Percentiles rank a stretch among this genome's conserved stretches.
Conservation (phyloP, 345 rosid species). For the Brassica cretica region DNA sequence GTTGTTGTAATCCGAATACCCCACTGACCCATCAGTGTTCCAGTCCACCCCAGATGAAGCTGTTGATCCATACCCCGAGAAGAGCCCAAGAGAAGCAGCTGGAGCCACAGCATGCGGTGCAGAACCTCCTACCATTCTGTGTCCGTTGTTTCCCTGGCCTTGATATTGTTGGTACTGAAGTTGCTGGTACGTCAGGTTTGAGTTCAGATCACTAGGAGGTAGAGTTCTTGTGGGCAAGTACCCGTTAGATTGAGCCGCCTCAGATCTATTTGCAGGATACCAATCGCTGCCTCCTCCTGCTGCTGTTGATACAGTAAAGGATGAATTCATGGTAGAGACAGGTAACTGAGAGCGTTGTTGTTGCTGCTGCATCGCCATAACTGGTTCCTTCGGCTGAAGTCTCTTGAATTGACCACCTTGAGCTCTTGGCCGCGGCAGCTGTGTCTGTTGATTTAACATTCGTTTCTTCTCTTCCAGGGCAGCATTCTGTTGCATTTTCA, state of each 20-base stretch:
- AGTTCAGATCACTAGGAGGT: conserved; percentile 43
- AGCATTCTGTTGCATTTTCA: conserved; percentile 56
- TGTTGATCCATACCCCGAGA: conserved; percentile 69
- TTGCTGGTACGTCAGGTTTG: conserved; percentile 58
- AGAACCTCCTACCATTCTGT: conserved; percentile 38
- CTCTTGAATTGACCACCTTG: conserved; percentile 58
- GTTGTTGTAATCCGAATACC: conserved; percentile 63
- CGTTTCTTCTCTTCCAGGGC: conserved; percentile 57
- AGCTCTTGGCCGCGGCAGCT: conserved; percentile 46
- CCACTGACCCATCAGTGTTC: conserved; percentile 57
- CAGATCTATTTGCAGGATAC: conserved; percentile 48
- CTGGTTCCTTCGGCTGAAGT: conserved; percentile 73
- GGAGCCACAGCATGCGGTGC: conserved; percentile 59
- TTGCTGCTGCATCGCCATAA: conserved; percentile 63
- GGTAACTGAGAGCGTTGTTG: conserved; percentile 46
- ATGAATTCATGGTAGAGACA: conserved; percentile 48
- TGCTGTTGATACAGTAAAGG: conserved; percentile 57
- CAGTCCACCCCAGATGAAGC: conserved; percentile 70
- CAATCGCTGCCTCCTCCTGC: conserved; percentile 40
- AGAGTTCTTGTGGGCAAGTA: conserved; percentile 50
- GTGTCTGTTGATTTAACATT: conserved; percentile 52
- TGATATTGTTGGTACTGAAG: conserved; percentile 66
- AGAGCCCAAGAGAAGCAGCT: conserved; percentile 91
- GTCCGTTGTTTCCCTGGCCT: conserved; percentile 46
- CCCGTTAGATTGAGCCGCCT: conserved; percentile 50